Percentiles rank a stretch among this genome's conserved stretches.
These are phyloP conservation scores for Secale cereale DNA, from an alignment of 176 grass and related monocot species.

Conservation along the genomic window DNA sequence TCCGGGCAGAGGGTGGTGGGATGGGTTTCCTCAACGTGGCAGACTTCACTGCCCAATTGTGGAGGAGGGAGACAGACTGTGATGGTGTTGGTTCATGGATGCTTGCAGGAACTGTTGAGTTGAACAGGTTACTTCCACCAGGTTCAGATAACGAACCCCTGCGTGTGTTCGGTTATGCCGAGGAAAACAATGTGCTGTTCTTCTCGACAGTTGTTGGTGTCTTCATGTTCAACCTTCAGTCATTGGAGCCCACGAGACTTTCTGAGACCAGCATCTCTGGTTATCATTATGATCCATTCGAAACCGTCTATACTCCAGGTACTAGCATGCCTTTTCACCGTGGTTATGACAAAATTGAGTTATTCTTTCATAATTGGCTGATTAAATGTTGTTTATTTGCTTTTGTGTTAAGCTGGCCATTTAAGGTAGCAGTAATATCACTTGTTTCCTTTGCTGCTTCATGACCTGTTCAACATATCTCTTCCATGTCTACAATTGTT, in stretches of 20 bases:
- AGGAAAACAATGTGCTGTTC: not conserved
- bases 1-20: not conserved
- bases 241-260: not conserved
- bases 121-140: not conserved
- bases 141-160: not conserved
- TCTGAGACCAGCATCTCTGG: not conserved
- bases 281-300: not conserved
- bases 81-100: not conserved
- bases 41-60: not conserved
- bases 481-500: not conserved
- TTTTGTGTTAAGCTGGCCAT: not conserved
- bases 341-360: not conserved
- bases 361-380: not conserved
- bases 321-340: not conserved
- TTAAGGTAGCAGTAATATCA: not conserved
- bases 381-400: not conserved
- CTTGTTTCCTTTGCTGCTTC: not conserved
- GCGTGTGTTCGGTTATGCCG: not conserved
- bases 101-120: not conserved
- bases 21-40: not conserved
- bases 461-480: not conserved
- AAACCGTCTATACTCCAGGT: not conserved
- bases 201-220: not conserved
- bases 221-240: not conserved
- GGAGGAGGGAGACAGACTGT: not conserved